Base-by-base conservation (phyloP, 2,329 filamentous ascomycete species). In the Scleromitrula shiraiana region DNA sequence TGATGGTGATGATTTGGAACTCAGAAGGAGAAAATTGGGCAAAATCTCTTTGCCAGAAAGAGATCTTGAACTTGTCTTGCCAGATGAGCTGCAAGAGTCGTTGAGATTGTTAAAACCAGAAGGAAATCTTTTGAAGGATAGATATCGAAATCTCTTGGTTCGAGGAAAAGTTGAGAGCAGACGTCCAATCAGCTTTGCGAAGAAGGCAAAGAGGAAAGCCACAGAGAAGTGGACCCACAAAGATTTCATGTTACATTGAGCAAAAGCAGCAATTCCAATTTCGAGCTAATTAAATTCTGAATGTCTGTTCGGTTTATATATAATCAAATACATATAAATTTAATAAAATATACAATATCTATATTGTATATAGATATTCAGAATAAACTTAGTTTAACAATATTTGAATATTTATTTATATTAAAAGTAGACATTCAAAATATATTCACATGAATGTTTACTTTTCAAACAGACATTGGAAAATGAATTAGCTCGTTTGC, bases 191-290 rank as follows among this genome's bases (percentile, higher is more conserved):
- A 78, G 83, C 6, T 91, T 93, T 70, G 77, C 77, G 61, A 95
- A 87, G 76, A 87, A 93, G 73, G 78, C 80, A 54, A 90, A 82
- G 75, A 82, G 73, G 58, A 88, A 86, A 66, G 68, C 82, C 43
- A 95, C 88, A 6, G 93, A 97, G 77, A 98, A 97, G 70, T 98
- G 93, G 93, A 81, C 83, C 37, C 87, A 95, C 73, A 98, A 98
- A 75, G 93, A 98, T 65, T 98, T 95, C 45, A 62, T 64, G 61
- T 56, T 65, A 33, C 62, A 64, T 55, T 65, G 49, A 56, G 46
- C 7, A 22, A 9, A 20, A 38, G 22, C 12, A 36, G 12, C 14
- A 22, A 17, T 12, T 15, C 6, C 20, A n/a, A n/a, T 37, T 5
- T 12, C 7, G 24, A 19, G 14, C 15, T 14, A 15, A 14, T 33